A percentile compares a stretch with the other conserved stretches of the same genome.
Evolutionary conservation across 805 yeast genomes (phyloP).

Genomic region (Starmerella kuoi): DNA sequence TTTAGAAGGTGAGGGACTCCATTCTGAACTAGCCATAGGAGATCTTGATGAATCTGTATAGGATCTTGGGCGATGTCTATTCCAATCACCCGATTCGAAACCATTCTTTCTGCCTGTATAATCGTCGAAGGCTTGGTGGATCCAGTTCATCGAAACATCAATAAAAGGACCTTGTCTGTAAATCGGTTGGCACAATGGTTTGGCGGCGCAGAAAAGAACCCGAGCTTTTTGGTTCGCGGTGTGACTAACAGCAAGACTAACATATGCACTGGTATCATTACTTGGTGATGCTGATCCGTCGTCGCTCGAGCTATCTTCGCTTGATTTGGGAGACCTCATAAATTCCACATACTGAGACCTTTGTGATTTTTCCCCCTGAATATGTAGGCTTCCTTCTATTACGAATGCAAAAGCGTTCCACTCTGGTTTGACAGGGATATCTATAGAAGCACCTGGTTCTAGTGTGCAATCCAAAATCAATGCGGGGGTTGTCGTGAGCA

Average conservation of each 20-base stretch:
- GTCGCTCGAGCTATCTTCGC: not conserved
- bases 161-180: conserved; percentile 24
- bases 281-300: not conserved
- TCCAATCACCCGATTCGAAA: conserved; percentile 18
- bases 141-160: conserved; percentile 22
- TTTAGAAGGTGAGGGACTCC: not conserved
- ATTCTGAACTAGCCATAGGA: not conserved
- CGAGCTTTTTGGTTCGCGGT: conserved; percentile 1
- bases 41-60: not conserved
- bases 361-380: conserved; percentile 11
- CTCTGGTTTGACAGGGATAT: conserved; percentile 19
- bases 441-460: conserved; percentile 14
- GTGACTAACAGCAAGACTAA: conserved; percentile 6
- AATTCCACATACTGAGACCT: conserved; percentile 20
- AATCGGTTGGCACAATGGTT: conserved; percentile 23
- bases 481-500: conserved; percentile 20
- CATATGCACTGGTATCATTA: not conserved
- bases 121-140: conserved; percentile 22
- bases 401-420: conserved; percentile 27
- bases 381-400: conserved; percentile 21
- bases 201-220: conserved; percentile 18
- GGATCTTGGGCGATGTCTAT: not conserved
- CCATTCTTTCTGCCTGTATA: conserved; percentile 20
- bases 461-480: conserved; percentile 12
- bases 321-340: conserved; percentile 5